Conservation (phyloP, 1,284 basidiomycete species). For the Gomphus bonarii region DNA sequence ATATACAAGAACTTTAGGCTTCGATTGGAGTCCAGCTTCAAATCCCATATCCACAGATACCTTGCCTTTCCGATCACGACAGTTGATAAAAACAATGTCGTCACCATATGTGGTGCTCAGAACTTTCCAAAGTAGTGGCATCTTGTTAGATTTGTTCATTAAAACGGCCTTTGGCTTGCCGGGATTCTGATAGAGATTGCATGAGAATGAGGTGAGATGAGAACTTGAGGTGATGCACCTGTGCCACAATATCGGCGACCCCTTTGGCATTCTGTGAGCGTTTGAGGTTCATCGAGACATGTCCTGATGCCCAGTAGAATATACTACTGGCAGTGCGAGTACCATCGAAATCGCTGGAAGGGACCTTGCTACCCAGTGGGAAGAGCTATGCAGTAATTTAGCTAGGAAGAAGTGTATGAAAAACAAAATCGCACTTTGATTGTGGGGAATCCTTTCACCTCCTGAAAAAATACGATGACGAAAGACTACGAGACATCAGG, state of each 20-base stretch:
- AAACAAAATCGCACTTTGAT: slow-evolving; percentile 45
- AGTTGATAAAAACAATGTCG: slow-evolving; percentile 56
- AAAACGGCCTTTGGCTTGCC: slow-evolving; percentile 61
- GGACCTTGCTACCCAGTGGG: slow-evolving; percentile 57
- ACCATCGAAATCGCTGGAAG: slow-evolving; percentile 61
- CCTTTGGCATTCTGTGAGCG: slow-evolving; percentile 47
- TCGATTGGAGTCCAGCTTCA: slow-evolving; percentile 37
- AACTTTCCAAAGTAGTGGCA: slow-evolving; percentile 80
- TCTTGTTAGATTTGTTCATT: slow-evolving; percentile 63
- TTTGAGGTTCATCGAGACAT: slow-evolving; percentile 59
- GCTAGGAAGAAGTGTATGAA: not conserved
- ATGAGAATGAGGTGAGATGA: not conserved
- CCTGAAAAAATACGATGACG: slow-evolving; percentile 25
- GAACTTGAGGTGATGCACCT: slow-evolving; percentile 27
- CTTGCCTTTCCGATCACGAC: slow-evolving; percentile 57
- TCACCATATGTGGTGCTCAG: slow-evolving; percentile 66
- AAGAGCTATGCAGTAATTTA: slow-evolving; percentile 40
- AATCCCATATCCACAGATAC: slow-evolving; percentile 46
- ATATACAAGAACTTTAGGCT: slow-evolving; percentile 58
- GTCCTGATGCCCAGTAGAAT: slow-evolving; percentile 66
- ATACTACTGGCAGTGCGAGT: slow-evolving; percentile 69
- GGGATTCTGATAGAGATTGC: slow-evolving; percentile 28
- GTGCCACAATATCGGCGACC: slow-evolving; percentile 43
- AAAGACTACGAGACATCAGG: not conserved
- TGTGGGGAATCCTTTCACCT: slow-evolving; percentile 90